Evolutionary conservation across 2,329 filamentous ascomycete species (phyloP), one percentile per base, ranked within the genome.

Genomic region (Colletotrichum tofieldiae): DNA sequence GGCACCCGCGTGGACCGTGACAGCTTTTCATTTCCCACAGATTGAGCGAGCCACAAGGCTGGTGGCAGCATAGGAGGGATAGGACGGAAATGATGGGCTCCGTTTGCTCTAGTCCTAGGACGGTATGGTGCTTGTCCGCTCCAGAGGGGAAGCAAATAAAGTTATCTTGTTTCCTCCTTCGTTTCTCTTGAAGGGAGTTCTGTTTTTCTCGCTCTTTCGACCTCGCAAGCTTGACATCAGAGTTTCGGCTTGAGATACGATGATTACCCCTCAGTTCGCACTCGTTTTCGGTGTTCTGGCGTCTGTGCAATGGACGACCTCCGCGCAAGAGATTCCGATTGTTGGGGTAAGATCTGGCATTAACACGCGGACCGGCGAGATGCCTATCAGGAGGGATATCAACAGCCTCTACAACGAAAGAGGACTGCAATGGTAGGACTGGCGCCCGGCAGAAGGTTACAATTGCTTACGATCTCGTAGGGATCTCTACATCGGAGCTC

Each of bases 401-500:
- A 86, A 87, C 74, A 80, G 82, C 6, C 76, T 90, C 11, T 81
- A 84, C 58, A 72, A 78, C 23, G 76, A 79, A 54, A 81, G 80
- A 43, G 85, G 85, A 2, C 80, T 84, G 9, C 79, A 84, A 74
- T 87, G 86, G 86, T 87, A 78, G 75, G 78, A 84, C 9, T 18
- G 20, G 20, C 91, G 39, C 32, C 45, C 41, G 16, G 23, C 20
- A 23, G 16, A n/a, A 49, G 43, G 63, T 39, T 20, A 14, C 16
- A 20, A 16, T 23, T 54, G 41, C 61, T 70, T 26, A 73, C 47
- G 41, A 11, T 16, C n/a, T 9, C 37, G 1, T 29, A 75, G 73
- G 73, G 73, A 92, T 78, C 81, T 93, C 55, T 92, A 89, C 77
- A 79, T 93, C 14, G 84, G 91, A 37, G 89, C 88, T 29, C 84